Percentiles rank a stretch among this genome's conserved stretches.
Evolutionary conservation across 257 asterid species (phyloP).

Genomic region (Petunia secreta): DNA sequence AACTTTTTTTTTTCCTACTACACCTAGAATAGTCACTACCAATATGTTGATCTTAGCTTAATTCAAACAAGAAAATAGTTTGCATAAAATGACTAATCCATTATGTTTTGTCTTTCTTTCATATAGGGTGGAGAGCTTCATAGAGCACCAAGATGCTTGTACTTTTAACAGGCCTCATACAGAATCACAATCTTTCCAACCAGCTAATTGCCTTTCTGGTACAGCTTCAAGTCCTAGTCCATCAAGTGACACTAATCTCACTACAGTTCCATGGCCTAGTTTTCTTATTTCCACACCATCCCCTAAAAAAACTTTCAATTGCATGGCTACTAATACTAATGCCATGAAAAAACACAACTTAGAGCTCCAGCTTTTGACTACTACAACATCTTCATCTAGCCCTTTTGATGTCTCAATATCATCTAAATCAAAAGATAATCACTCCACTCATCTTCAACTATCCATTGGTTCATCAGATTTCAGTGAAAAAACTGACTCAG

Average conservation of each 20-base stretch:
- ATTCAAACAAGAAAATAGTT: too few relatives aligned
- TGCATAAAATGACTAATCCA: neutral
- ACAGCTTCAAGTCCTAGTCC: slow-evolving; percentile 67
- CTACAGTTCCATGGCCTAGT: slow-evolving; percentile 29
- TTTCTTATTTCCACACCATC: slow-evolving; percentile 26
- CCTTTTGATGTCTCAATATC: slow-evolving; percentile 18
- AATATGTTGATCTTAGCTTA: too few relatives aligned
- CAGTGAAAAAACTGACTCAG: neutral
- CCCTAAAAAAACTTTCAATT: neutral
- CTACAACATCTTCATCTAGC: slow-evolving; percentile 28
- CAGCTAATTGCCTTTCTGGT: slow-evolving; percentile 46
- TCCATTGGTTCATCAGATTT: slow-evolving; percentile 38
- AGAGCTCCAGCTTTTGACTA: slow-evolving; percentile 64
- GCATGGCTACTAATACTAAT: neutral
- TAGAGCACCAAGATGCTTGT: slow-evolving; percentile 78
- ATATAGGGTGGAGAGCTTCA: slow-evolving; percentile 76
- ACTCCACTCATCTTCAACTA: slow-evolving; percentile 32
- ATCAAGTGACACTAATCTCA: slow-evolving; percentile 39
- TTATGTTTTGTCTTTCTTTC: neutral
- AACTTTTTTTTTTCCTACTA: too few relatives aligned
- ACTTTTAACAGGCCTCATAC: slow-evolving; percentile 50
- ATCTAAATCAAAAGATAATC: slow-evolving; percentile 17
- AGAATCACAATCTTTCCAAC: slow-evolving; percentile 43
- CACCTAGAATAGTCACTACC: too few relatives aligned
- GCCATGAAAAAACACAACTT: slow-evolving; percentile 39